Evolutionary conservation across 1,284 basidiomycete species (phyloP), one percentile per base, ranked within the genome.

Genomic region (Hymenochaete sp.): DNA sequence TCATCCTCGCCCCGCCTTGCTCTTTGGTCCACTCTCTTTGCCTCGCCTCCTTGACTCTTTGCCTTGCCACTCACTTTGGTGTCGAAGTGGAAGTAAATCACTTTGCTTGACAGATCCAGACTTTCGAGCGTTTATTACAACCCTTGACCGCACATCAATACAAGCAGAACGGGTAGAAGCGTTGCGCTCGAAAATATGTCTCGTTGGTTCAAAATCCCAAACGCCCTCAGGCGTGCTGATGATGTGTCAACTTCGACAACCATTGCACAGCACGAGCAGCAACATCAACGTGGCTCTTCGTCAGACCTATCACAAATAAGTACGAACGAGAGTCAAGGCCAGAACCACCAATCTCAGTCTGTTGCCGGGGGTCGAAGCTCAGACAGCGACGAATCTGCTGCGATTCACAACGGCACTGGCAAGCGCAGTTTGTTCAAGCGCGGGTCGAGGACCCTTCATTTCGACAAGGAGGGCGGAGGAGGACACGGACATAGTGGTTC

Each of bases 141-240:
- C n/a, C n/a, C n/a, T n/a, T n/a, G n/a, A n/a, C n/a, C n/a, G n/a
- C n/a, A n/a, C n/a, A n/a, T n/a, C n/a, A n/a, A n/a, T n/a, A n/a
- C n/a, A n/a, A n/a, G n/a, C n/a, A n/a, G n/a, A n/a, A n/a, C n/a
- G n/a, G n/a, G n/a, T n/a, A n/a, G n/a, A n/a, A n/a, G n/a, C n/a
- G n/a, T n/a, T n/a, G n/a, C n/a, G n/a, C n/a, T n/a, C n/a, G n/a
- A n/a, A n/a, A n/a, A n/a, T n/a, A n/a, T n/a, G n/a, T n/a, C n/a
- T n/a, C n/a, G n/a, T n/a, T 81, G 77, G 78, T 70, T 75, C 3
- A 82, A 74, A 60, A 55, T 82, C 36, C 73, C 68, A 57, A 71
- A 65, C 52, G 73, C 67, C 28, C 65, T 81, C 53, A 79, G 73
- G 51, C 53, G 50, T 51, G 57, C 66, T 44, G 66, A 63, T 28